A percentile compares a stretch with the other conserved stretches of the same genome.
These are phyloP conservation scores for Starmera pachycereana DNA, from an alignment of 805 yeast genomes.

Conservation along the genomic window DNA sequence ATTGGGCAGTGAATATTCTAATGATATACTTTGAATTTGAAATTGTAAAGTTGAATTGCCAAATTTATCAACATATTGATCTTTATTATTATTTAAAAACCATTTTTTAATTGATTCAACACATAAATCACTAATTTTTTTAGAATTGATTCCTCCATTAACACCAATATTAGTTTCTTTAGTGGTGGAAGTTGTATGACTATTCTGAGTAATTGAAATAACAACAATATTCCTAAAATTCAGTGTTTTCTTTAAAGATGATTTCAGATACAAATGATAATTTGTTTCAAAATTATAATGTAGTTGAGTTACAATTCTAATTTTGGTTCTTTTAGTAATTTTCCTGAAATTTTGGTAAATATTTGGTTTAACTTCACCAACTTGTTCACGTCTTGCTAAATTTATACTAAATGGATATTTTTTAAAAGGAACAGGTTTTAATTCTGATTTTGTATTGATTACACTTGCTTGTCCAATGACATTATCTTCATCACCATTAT, in stretches of 20 bases:
- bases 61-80: background rate
- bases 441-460: slow-evolving; percentile 13
- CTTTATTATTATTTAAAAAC: slow-evolving; percentile 1
- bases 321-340: slow-evolving; percentile 23
- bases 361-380: slow-evolving; percentile 13
- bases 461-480: slow-evolving; percentile 13
- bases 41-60: slow-evolving; percentile 8
- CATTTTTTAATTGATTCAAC: slow-evolving; percentile 21
- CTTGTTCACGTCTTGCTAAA: background rate
- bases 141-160: slow-evolving; percentile 3
- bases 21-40: slow-evolving; percentile 20
- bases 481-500: slow-evolving; percentile 1
- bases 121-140: slow-evolving; percentile 17
- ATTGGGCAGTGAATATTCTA: slow-evolving; percentile 24
- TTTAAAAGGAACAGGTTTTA: slow-evolving; percentile 10
- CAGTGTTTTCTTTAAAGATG: slow-evolving; percentile 9
- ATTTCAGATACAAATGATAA: slow-evolving; percentile 25
- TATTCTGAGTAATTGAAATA: slow-evolving; percentile 15
- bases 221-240: slow-evolving; percentile 17
- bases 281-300: slow-evolving; percentile 28
- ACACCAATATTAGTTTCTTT: too few relatives aligned
- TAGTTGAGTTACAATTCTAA: slow-evolving; percentile 23
- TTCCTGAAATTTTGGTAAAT: slow-evolving; percentile 17
- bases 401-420: slow-evolving; percentile 7
- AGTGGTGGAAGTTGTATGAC: too few relatives aligned